phyloP scores from a whole-genome alignment of 495 filamentous ascomycete species.

The Astrothelium subdiscretum region DNA sequence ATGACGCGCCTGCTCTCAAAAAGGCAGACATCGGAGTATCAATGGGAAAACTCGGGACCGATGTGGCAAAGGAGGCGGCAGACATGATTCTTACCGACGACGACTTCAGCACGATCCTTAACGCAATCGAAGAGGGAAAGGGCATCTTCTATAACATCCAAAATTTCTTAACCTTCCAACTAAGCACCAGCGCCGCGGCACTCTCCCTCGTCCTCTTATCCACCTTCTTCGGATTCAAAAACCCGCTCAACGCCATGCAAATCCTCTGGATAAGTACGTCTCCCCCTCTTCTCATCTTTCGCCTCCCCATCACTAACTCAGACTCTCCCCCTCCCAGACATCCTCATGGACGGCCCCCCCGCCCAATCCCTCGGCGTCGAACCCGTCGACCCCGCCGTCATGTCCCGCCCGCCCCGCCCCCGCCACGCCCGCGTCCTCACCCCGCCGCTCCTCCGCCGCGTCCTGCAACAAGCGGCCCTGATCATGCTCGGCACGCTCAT shows the following conservation, averaged over 20 bases:
- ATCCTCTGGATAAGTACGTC: conserved; percentile 97
- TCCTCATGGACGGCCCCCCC: conserved; percentile 97
- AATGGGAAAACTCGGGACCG: conserved; percentile 90
- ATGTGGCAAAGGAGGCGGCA: conserved; percentile 97
- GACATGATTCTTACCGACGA: conserved; percentile 99
- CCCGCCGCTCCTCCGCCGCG: conserved; percentile 62
- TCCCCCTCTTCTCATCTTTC: neutral
- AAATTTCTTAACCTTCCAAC: conserved; percentile 97
- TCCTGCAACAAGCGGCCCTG: conserved; percentile 74
- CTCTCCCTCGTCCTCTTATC: conserved; percentile 82
- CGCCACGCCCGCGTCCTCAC: conserved; percentile 80
- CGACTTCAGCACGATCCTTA: conserved; percentile 93
- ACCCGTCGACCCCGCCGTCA: conserved; percentile 86
- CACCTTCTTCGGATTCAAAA: conserved; percentile 83
- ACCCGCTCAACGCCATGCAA: conserved; percentile 96
- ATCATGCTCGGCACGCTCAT: conserved; percentile 88
- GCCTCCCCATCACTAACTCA: neutral
- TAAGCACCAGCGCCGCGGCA: conserved; percentile 92
- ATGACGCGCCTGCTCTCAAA: conserved; percentile 93
- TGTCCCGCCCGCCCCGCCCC: conserved; percentile 80
- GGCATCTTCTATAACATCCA: conserved; percentile 99
- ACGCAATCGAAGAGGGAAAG: conserved; percentile 95
- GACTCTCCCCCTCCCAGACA: conserved; percentile 47
- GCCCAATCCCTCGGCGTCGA: conserved; percentile 96
- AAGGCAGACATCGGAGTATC: conserved; percentile 96